Percentiles rank a stretch among this genome's conserved stretches.
phyloP scores from a whole-genome alignment of 1,284 basidiomycete species.

The Puccinia coronata region DNA sequence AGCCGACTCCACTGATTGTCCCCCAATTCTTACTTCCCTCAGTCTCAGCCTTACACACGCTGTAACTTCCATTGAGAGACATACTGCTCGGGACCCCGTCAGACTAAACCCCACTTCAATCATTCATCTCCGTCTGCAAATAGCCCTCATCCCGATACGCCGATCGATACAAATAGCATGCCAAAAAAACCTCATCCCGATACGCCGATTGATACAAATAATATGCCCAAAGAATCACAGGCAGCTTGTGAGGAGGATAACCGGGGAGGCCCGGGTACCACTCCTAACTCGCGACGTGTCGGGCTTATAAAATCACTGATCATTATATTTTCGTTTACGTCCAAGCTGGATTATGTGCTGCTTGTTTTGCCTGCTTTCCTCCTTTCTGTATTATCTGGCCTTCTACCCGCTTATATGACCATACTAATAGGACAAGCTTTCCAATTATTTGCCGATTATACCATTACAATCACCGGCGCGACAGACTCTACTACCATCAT shows the following conservation, averaged over 20 bases:
- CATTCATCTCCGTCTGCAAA: too few relatives aligned
- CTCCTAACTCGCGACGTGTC: background rate
- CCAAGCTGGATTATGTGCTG: constrained; percentile 51
- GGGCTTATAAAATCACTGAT: constrained; percentile 49
- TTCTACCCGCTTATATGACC: constrained; percentile 90
- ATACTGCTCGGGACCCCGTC: too few relatives aligned
- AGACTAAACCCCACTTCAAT: too few relatives aligned
- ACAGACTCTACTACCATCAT: background rate
- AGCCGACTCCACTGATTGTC: background rate
- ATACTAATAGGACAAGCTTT: constrained; percentile 82
- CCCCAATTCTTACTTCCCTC: background rate
- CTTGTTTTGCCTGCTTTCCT: constrained; percentile 70
- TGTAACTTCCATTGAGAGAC: too few relatives aligned
- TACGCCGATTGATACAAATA: background rate
- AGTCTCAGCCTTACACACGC: too few relatives aligned
- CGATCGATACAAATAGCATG: background rate
- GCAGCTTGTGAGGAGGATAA: background rate
- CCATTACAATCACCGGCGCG: constrained; percentile 61
- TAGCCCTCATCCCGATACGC: background rate
- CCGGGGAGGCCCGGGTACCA: background rate
- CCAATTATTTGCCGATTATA: constrained; percentile 69
- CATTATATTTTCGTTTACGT: constrained; percentile 54
- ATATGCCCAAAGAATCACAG: background rate
- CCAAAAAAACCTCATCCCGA: background rate
- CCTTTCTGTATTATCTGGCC: constrained; percentile 71